Percentiles rank a stretch among this genome's conserved stretches.
These are phyloP conservation scores for Prunus yedoensis DNA, from an alignment of 331 rosid species.

Conservation along the genomic window DNA sequence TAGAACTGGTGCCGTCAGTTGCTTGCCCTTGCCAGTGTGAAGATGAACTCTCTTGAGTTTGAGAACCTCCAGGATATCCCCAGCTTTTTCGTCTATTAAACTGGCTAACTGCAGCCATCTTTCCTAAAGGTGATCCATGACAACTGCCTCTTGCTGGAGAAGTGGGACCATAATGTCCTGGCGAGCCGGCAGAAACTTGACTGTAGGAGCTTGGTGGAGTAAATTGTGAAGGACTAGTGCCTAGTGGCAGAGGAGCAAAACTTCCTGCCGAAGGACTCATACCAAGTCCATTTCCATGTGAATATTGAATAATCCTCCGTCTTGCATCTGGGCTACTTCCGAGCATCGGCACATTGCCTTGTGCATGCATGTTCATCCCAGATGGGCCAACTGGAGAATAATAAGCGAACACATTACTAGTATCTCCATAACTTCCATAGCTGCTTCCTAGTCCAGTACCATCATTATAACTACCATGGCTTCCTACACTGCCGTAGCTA, in stretches of 20 bases:
- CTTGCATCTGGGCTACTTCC: constrained; percentile 97
- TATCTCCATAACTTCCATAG: constrained; percentile 96
- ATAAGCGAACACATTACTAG: constrained; percentile 71
- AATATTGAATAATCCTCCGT: constrained; percentile 66
- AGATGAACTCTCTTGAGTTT: constrained; percentile 74
- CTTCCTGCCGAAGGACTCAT: constrained; percentile 86
- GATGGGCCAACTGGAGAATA: constrained; percentile 93
- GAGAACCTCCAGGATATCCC: constrained; percentile 81
- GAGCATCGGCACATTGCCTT: constrained; percentile 69
- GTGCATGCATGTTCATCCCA: constrained; percentile 78
- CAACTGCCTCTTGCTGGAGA: constrained; percentile 95
- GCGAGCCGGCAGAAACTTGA: constrained; percentile 82
- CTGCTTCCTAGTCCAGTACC: constrained; percentile 85
- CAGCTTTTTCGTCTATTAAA: constrained; percentile 82
- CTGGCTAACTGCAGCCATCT: constrained; percentile 80
- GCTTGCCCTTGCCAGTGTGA: constrained; percentile 77
- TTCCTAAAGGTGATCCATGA: constrained; percentile 95
- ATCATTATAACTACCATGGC: constrained; percentile 95
- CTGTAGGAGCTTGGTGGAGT: constrained; percentile 86
- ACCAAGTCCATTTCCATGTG: constrained; percentile 86
- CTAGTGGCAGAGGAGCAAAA: constrained; percentile 90
- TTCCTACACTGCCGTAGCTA: constrained; percentile 93
- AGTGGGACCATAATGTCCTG: constrained; percentile 92
- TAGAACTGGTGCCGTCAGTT: constrained; percentile 51
- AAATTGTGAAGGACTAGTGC: constrained; percentile 96